A percentile compares a stretch with the other conserved stretches of the same genome.
These are phyloP conservation scores for Aspergillus terreus DNA, from an alignment of 2,329 filamentous ascomycete species.

Conservation along the genomic window DNA sequence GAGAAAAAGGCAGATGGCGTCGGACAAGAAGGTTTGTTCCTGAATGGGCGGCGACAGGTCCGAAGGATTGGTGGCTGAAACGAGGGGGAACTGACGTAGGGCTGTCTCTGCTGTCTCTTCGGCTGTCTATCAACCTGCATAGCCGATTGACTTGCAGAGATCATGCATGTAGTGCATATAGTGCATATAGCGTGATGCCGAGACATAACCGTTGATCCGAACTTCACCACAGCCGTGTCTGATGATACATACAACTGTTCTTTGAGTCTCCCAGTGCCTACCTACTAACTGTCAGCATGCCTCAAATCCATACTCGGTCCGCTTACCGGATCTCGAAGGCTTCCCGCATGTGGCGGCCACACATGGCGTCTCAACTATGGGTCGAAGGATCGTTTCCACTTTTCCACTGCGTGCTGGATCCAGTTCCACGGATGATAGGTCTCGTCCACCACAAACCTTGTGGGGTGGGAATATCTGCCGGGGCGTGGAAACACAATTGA, in stretches of 20 bases:
- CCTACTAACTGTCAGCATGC: neutral
- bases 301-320: neutral
- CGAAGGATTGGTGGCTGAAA: neutral
- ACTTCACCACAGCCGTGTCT: no score
- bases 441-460: neutral
- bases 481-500: neutral
- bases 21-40: neutral
- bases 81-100: no score
- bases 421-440: neutral
- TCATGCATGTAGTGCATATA: no score
- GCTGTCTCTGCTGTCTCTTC: no score
- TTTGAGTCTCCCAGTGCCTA: neutral
- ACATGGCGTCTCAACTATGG: neutral
- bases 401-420: neutral
- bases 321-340: neutral
- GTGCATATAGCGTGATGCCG: no score
- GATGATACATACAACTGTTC: neutral
- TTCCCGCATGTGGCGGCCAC: neutral
- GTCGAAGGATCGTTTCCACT: neutral
- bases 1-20: neutral
- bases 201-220: no score
- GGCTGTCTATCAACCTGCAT: no score
- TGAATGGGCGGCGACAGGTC: neutral
- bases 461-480: neutral
- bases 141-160: no score